Evolutionary conservation across 2,329 filamentous ascomycete species (phyloP).

Genomic region (Fonsecaea pedrosoi): DNA sequence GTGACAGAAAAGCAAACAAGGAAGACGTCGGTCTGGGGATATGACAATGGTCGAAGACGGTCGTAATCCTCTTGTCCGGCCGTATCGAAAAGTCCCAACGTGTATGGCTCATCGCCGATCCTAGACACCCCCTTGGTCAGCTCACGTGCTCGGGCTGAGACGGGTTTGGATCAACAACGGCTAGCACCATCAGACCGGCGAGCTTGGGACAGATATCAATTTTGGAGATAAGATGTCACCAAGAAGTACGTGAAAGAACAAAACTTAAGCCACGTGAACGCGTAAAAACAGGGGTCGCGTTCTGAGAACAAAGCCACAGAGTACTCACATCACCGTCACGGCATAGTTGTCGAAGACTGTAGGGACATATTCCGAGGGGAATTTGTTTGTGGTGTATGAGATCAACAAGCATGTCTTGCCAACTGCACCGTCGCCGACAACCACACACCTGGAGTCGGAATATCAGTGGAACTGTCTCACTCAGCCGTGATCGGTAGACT

Average conservation of each 20-base stretch:
- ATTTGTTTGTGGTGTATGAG: slow-evolving; percentile 99
- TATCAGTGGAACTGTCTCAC: slow-evolving; percentile 37
- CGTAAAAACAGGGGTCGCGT: not conserved
- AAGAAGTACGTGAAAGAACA: not conserved
- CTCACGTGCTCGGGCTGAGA: slow-evolving; percentile 7
- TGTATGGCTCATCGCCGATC: slow-evolving; percentile 99
- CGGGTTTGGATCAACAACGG: not conserved
- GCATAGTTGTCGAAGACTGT: slow-evolving; percentile 99
- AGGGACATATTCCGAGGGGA: slow-evolving; percentile 98
- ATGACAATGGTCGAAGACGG: slow-evolving; percentile 91
- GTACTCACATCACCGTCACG: slow-evolving; percentile 94
- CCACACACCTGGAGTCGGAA: slow-evolving; percentile 76
- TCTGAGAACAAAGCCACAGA: not conserved
- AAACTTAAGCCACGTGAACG: not conserved
- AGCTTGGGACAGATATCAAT: not conserved
- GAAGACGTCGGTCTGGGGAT: slow-evolving; percentile 98
- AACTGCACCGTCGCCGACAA: slow-evolving; percentile 98
- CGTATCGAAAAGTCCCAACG: slow-evolving; percentile 95
- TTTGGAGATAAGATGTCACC: not conserved
- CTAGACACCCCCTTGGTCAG: slow-evolving; percentile 56
- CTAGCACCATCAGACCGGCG: not conserved
- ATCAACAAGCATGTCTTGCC: slow-evolving; percentile 99
- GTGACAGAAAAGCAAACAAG: slow-evolving; percentile 99
- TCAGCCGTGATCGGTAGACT: slow-evolving; percentile 42
- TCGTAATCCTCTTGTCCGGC: slow-evolving; percentile 99